Evolutionary conservation across 768 basidiomycete genomes (phyloP).

Genomic region (Boletales sp.): DNA sequence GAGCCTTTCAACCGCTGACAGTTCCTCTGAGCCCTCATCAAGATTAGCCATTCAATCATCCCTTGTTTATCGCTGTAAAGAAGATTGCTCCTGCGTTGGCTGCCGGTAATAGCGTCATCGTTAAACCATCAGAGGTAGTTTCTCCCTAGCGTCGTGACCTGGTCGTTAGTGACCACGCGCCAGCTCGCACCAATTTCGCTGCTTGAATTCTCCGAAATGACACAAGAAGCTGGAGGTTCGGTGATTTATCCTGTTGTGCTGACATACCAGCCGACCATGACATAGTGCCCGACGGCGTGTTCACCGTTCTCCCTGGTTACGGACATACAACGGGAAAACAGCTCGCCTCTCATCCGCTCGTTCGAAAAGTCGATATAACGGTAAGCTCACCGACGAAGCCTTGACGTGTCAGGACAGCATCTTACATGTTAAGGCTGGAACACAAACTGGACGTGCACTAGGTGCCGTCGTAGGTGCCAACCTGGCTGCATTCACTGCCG

Average conservation of each 20-base stretch:
- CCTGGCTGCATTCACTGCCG: constrained; percentile 73
- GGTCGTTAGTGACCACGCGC: background rate
- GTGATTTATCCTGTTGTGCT: constrained; percentile 11
- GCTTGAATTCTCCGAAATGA: constrained; percentile 69
- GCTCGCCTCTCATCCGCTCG: constrained; percentile 58
- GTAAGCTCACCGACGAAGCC: constrained; percentile 36
- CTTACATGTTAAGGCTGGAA: constrained; percentile 56
- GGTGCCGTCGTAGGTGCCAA: constrained; percentile 74
- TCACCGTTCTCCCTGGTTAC: constrained; percentile 71
- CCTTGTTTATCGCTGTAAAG: constrained; percentile 83
- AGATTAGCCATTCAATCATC: constrained; percentile 83
- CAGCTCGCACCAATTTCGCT: constrained; percentile 78
- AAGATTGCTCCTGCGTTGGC: constrained; percentile 85
- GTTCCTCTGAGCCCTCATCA: background rate
- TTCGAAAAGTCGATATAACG: constrained; percentile 83
- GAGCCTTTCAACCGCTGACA: constrained; percentile 13
- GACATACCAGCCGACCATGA: background rate
- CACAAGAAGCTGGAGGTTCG: constrained; percentile 61
- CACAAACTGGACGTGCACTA: constrained; percentile 67
- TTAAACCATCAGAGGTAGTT: constrained; percentile 74
- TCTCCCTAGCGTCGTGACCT: background rate
- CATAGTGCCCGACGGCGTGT: constrained; percentile 71
- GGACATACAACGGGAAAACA: constrained; percentile 62
- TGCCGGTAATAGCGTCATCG: constrained; percentile 78
- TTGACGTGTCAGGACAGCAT: background rate